phyloP scores from a whole-genome alignment of 2,329 filamentous ascomycete genomes.

The Sporothrix brasiliensis region DNA sequence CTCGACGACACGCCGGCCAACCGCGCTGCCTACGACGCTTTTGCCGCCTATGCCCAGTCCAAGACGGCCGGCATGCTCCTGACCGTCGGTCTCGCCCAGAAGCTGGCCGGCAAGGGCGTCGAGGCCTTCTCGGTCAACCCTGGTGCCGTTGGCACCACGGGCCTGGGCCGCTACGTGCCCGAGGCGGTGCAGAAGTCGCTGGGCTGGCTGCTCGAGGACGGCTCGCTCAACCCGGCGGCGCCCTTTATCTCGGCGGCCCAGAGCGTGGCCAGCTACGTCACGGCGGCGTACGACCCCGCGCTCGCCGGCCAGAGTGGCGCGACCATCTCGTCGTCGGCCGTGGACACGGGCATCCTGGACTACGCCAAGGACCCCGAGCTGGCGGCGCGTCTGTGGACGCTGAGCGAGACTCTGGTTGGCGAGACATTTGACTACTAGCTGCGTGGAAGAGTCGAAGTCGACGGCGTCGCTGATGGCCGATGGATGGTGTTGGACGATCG shows the following conservation, averaged over 20 bases:
- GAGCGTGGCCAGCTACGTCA: constrained; percentile 44
- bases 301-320: constrained; percentile 36
- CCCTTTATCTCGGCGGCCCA: constrained; percentile 38
- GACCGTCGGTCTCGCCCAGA: constrained; percentile 46
- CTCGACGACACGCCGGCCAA: constrained; percentile 41
- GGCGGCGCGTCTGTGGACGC: constrained; percentile 49
- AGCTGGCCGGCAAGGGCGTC: constrained; percentile 42
- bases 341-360: constrained; percentile 43
- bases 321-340: constrained; percentile 22
- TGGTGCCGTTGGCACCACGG: constrained; percentile 40
- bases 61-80: constrained; percentile 58
- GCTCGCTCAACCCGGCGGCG: constrained; percentile 46
- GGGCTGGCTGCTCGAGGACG: constrained; percentile 38
- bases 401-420: constrained; percentile 49
- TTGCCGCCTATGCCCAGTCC: constrained; percentile 53
- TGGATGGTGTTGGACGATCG: not conserved
- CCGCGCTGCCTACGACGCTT: constrained; percentile 39
- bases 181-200: constrained; percentile 13
- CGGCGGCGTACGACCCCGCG: constrained; percentile 46
- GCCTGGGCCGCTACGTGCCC: constrained; percentile 28
- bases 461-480: no score
- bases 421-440: constrained; percentile 37
- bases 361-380: constrained; percentile 36
- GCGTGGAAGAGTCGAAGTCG: no score
- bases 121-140: constrained; percentile 49